These are phyloP conservation scores for Vigna mungo DNA, from an alignment of 306 rosid species.

Conservation along the genomic window DNA sequence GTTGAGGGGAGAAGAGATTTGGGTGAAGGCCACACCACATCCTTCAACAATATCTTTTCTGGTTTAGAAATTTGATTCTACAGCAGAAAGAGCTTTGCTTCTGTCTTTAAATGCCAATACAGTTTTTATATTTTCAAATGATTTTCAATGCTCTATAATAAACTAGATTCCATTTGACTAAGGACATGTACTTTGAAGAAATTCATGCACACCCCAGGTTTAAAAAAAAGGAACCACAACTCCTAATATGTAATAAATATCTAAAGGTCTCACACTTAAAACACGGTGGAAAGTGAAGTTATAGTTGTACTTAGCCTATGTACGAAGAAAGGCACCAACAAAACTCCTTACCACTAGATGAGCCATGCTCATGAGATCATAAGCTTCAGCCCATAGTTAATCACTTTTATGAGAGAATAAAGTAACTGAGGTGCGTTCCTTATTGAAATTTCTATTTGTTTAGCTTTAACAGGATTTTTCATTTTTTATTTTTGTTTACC, in stretches of 20 bases:
- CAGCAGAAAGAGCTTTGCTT: neutral
- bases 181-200: neutral
- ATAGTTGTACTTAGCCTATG: neutral
- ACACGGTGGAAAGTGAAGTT: neutral
- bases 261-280: neutral
- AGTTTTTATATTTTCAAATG: neutral
- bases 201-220: neutral
- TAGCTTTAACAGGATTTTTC: neutral
- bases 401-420: neutral
- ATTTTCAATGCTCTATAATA: neutral
- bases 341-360: constrained; percentile 14
- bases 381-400: neutral
- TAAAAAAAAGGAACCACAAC: neutral
- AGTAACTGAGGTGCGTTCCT: neutral
- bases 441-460: neutral
- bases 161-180: neutral
- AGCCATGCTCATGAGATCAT: neutral
- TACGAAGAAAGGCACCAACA: neutral
- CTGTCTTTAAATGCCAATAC: constrained; percentile 3
- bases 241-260: neutral
- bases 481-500: neutral
- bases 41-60: neutral
- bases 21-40: constrained; percentile 20
- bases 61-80: neutral
- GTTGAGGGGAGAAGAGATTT: neutral